Base-by-base conservation (phyloP, 345 rosid genomes). In the Eutrema yunnanense region DNA sequence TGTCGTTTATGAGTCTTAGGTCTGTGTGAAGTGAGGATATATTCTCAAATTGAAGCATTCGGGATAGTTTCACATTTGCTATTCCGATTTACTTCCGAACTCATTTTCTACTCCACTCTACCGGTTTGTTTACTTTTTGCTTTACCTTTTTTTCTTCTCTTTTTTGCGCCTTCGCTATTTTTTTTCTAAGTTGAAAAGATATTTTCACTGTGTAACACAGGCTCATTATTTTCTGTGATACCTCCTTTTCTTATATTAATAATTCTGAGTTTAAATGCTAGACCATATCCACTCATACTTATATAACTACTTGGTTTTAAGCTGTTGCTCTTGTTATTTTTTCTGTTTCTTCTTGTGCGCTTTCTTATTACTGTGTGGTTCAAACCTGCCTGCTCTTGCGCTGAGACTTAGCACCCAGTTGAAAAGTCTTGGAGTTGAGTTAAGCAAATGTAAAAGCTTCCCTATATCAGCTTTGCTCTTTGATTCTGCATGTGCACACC, bases 341-440 rank as follows among this genome's bases (percentile, higher is more conserved):
- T 26, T n/a, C 36, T 52, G 14, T 27, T 51, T 11, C 14, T 59
- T 34, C 12, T 56, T 33, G 12, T 57, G 2, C 33, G 37, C 41
- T 68, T 38, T 50, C 7, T 37, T 38, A 12, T 58, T 5, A 14
- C 6, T 13, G 53, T 68, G 69, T 56, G 13, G 57, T 30, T 30
- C 14, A 52, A 44, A 6, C 36, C 43, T 62, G 44, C 61, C 9
- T 62, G 43, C 58, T 54, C 65, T 54, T 53, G 57, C 48, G 14
- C 62, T 48, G 66, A 64, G 76, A 71, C 67, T 40, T 71, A 12
- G 76, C 75, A 64, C 65, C 62, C 36, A 40, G 80, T 76, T 76
- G 72, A 72, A 64, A 71, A 47, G 54, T 63, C 61, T 76, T 55
- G 40, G 60, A 55, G 49, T 50, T 76, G 67, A 57, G 72, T 40